A percentile compares a stretch with the other conserved stretches of the same genome.
phyloP scores from a whole-genome alignment of 1,284 basidiomycete genomes.

The Ustilago curta region DNA sequence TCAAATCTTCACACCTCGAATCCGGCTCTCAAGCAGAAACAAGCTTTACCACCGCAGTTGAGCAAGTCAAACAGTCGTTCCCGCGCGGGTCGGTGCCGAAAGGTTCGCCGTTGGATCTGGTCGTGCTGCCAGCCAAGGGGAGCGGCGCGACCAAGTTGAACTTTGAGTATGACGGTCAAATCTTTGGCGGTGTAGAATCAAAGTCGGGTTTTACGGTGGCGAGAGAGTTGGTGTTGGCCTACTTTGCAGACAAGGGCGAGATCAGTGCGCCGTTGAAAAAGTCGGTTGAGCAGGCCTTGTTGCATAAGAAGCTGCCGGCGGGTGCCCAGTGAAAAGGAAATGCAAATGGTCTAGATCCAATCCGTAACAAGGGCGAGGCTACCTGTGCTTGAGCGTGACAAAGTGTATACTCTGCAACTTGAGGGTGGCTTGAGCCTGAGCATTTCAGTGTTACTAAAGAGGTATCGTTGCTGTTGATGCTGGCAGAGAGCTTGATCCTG shows the following conservation, averaged over 20 bases:
- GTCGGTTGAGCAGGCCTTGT: constrained; percentile 34
- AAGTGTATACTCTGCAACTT: no score
- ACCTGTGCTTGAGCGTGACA: no score
- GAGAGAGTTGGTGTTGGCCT: constrained; percentile 61
- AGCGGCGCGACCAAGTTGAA: constrained; percentile 18
- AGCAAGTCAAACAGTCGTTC: constrained; percentile 71
- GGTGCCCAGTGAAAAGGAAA: neutral
- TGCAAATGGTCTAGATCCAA: no score
- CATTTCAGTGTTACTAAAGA: no score
- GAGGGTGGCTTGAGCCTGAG: no score
- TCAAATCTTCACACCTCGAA: constrained; percentile 27
- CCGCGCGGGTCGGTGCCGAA: constrained; percentile 58
- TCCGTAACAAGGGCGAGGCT: no score
- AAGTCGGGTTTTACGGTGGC: constrained; percentile 46
- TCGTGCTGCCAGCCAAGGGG: constrained; percentile 29
- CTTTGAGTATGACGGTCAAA: constrained; percentile 49
- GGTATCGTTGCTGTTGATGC: no score
- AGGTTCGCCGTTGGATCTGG: constrained; percentile 70
- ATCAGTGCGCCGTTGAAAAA: constrained; percentile 52
- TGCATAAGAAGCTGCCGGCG: constrained; percentile 5
- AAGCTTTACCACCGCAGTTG: constrained; percentile 63
- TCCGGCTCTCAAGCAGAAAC: constrained; percentile 34
- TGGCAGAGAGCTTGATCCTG: no score
- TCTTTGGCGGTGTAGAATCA: constrained; percentile 45
- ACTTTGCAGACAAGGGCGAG: constrained; percentile 61